These are phyloP conservation scores for Crithidia sp. DNA, from an alignment of 208 protist genomes.

Conservation along the genomic window DNA sequence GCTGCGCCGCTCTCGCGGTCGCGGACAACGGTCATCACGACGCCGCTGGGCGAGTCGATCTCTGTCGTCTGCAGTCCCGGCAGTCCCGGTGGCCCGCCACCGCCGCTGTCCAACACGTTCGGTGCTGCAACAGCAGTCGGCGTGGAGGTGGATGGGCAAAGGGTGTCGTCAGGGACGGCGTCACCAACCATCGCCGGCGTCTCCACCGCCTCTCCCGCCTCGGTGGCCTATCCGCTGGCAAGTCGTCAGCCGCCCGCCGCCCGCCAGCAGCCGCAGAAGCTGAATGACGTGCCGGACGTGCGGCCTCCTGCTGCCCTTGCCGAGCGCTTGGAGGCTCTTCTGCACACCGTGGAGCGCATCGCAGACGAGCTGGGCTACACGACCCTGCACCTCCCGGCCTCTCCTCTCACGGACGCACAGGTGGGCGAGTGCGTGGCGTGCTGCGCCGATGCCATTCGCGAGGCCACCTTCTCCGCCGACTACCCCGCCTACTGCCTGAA, in stretches of 20 bases:
- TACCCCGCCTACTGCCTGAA: conserved; percentile 83
- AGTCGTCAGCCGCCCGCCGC: conserved; percentile 44
- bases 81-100: not conserved
- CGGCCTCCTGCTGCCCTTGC: conserved; percentile 32
- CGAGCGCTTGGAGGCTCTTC: conserved; percentile 29
- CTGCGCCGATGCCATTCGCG: conserved; percentile 62
- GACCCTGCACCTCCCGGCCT: conserved; percentile 55
- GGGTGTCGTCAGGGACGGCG: not conserved
- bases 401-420: conserved; percentile 45
- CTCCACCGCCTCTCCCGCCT: conserved; percentile 8
- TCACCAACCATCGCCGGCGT: conserved; percentile 12
- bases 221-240: conserved; percentile 1
- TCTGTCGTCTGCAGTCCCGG: conserved; percentile 4
- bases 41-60: conserved; percentile 29
- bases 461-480: conserved; percentile 76
- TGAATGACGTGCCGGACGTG: conserved; percentile 70
- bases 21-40: conserved; percentile 7
- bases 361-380: conserved; percentile 46
- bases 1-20: too few species aligned
- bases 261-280: conserved; percentile 59
- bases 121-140: not conserved
- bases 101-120: conserved; percentile 4
- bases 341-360: conserved; percentile 30
- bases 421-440: conserved; percentile 61
- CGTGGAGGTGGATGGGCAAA: not conserved